Evolutionary conservation across 2,329 filamentous ascomycete genomes (phyloP).

Genomic region (Metarhizium anisopliae): DNA sequence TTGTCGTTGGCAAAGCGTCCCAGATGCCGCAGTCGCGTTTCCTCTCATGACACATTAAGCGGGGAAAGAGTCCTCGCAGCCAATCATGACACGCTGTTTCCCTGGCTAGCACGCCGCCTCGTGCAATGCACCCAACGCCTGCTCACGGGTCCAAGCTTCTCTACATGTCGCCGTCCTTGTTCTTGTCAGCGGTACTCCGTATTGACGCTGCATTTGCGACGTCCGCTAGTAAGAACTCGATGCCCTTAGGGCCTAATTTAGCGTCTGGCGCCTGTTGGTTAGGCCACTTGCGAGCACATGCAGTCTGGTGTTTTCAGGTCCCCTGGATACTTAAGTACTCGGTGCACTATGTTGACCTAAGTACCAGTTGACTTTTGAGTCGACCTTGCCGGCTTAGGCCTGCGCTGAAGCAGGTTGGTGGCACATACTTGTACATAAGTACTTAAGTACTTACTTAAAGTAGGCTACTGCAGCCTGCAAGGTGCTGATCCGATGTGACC

Average conservation of each 20-base stretch:
- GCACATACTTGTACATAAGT: no score
- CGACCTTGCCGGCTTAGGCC: no score
- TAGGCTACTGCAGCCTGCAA: neutral
- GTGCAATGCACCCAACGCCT: constrained; percentile 6
- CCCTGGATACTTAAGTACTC: no score
- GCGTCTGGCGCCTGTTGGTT: neutral
- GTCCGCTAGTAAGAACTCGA: neutral
- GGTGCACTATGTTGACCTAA: neutral
- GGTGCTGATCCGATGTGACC: neutral
- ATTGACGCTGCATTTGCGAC: neutral
- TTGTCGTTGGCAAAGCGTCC: constrained; percentile 9
- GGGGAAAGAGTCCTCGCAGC: constrained; percentile 18
- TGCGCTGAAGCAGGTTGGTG: no score
- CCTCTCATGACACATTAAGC: constrained; percentile 30
- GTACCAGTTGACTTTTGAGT: no score
- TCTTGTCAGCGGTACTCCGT: no score
- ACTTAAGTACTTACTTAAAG: no score
- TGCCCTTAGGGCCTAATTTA: neutral
- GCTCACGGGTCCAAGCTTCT: constrained; percentile 9
- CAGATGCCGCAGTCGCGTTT: constrained; percentile 14
- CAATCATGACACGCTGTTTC: constrained; percentile 20
- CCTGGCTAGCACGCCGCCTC: constrained; percentile 8
- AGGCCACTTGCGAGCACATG: no score
- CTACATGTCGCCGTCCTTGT: neutral
- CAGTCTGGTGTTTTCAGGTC: no score